phyloP scores from a whole-genome alignment of 176 grass and related monocot genomes.

The Oryza glumipatula region DNA sequence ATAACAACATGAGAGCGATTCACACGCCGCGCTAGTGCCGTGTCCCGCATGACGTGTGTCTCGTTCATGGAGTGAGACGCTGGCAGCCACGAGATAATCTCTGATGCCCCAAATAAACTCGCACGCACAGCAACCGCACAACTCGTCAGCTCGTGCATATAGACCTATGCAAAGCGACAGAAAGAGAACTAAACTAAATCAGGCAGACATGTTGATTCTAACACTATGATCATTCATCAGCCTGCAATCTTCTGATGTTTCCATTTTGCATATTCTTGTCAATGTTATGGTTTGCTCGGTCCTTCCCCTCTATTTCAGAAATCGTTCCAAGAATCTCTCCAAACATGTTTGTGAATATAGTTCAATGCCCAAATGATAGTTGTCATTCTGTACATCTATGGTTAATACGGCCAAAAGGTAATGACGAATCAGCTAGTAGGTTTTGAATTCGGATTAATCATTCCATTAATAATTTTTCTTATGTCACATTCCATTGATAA shows the following conservation, averaged over 20 bases:
- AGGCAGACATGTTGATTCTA: neutral
- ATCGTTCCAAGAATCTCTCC: neutral
- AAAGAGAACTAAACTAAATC: no score
- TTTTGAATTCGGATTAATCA: neutral
- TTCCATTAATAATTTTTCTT: no score
- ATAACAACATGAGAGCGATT: no score
- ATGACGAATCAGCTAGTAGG: neutral
- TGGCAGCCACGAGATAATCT: no score
- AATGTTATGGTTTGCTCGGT: neutral
- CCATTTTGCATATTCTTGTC: neutral
- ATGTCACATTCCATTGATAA: no score
- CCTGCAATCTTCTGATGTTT: neutral
- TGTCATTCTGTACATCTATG: neutral
- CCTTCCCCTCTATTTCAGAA: neutral
- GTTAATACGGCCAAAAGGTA: neutral
- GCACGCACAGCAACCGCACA: no score
- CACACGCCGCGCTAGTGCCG: no score
- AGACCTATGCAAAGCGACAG: no score
- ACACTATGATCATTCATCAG: neutral
- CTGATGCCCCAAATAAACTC: no score
- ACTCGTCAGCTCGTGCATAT: no score
- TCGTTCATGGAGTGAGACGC: no score
- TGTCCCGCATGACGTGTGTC: no score
- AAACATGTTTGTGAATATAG: slow-evolving; percentile 1
- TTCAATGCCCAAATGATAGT: neutral